Conservation (phyloP, 208 protist genomes). For the Trypanosomatidae sp. region DNA sequence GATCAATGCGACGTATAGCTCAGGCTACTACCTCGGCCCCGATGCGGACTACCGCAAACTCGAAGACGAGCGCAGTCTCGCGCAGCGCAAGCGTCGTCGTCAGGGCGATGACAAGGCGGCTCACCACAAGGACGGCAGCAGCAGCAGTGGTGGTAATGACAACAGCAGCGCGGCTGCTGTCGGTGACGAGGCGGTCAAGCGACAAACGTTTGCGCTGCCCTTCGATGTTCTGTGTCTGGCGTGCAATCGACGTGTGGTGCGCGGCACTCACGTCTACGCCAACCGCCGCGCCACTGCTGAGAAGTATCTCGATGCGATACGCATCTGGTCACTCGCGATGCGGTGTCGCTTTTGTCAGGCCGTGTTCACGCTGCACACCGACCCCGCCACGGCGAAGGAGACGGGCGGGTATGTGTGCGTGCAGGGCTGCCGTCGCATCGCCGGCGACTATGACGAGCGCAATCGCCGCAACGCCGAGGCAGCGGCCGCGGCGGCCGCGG, state of each 20-base stretch:
- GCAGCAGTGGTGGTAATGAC: background rate
- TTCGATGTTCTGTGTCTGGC: slow-evolving; percentile 64
- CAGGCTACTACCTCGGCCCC: slow-evolving; percentile 67
- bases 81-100: slow-evolving; percentile 25
- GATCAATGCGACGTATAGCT: slow-evolving; percentile 82
- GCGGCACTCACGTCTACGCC: slow-evolving; percentile 72
- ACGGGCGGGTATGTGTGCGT: slow-evolving; percentile 72
- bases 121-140: background rate
- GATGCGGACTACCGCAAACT: slow-evolving; percentile 77
- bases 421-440: slow-evolving; percentile 36
- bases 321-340: slow-evolving; percentile 72
- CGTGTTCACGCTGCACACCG: slow-evolving; percentile 53
- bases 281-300: slow-evolving; percentile 49
- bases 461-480: slow-evolving; percentile 56
- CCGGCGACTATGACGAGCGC: slow-evolving; percentile 49
- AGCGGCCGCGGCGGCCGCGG: slow-evolving; percentile 26
- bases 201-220: slow-evolving; percentile 76
- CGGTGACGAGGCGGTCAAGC: slow-evolving; percentile 21
- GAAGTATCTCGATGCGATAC: slow-evolving; percentile 45
- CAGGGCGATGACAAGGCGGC: slow-evolving; percentile 1
- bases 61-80: slow-evolving; percentile 35
- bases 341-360: slow-evolving; percentile 57
- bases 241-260: slow-evolving; percentile 52
- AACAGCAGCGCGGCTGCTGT: background rate
- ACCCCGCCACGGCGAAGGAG: slow-evolving; percentile 63